These are phyloP conservation scores for Colletotrichum tofieldiae DNA, from an alignment of 2,329 filamentous ascomycete genomes.

Conservation along the genomic window DNA sequence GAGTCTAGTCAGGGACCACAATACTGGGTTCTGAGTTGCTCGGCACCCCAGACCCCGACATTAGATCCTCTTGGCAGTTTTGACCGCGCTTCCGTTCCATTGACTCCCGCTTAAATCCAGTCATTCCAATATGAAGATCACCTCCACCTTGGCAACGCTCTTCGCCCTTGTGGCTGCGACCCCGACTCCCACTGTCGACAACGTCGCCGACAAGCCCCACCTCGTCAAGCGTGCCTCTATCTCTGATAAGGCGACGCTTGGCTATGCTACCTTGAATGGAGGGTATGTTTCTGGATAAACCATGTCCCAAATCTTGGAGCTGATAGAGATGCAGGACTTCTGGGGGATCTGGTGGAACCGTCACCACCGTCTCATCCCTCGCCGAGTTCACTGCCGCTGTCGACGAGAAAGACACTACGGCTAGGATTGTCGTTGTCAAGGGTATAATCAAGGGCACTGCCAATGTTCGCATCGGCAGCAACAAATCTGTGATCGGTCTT, in stretches of 20 bases:
- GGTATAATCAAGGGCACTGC: conserved; percentile 56
- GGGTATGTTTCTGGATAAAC: conserved; percentile 2
- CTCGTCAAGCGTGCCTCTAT: conserved; percentile 44
- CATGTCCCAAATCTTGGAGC: background rate
- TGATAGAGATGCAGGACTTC: conserved; percentile 55
- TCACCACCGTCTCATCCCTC: conserved; percentile 63
- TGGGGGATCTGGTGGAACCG: conserved; percentile 64
- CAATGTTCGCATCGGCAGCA: conserved; percentile 58
- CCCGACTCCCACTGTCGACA: conserved; percentile 42
- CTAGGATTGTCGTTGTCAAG: conserved; percentile 57
- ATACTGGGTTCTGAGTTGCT: conserved; percentile 5
- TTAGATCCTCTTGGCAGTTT: conserved; percentile 5
- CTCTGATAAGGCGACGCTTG: conserved; percentile 50
- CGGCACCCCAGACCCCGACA: background rate
- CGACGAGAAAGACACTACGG: conserved; percentile 53
- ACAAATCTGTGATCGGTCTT: conserved; percentile 60
- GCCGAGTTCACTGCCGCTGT: conserved; percentile 62
- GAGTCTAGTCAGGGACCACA: background rate
- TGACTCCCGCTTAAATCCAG: background rate
- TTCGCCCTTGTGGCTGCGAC: conserved; percentile 39
- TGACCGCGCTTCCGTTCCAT: background rate
- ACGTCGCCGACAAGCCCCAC: conserved; percentile 27
- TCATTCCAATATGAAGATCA: conserved; percentile 32
- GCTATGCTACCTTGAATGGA: conserved; percentile 64
- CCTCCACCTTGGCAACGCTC: conserved; percentile 27